Evolutionary conservation across 805 yeast species (phyloP).

Genomic region (Myxozyma nipponensis): DNA sequence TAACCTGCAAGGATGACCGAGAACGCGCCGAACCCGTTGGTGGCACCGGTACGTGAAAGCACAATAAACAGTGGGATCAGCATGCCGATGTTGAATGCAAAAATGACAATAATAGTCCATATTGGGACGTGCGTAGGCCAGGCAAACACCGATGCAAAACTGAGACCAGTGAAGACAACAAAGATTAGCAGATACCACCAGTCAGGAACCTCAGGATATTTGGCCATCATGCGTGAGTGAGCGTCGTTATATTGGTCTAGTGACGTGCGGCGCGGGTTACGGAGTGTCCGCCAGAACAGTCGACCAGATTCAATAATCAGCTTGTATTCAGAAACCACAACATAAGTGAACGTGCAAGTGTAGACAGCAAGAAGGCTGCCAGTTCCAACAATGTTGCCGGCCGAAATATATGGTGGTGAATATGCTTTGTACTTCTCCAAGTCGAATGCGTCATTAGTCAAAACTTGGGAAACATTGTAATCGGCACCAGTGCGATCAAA

Average conservation of each 20-base stretch:
- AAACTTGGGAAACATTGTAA: slow-evolving; percentile 47
- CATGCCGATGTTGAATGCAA: slow-evolving; percentile 51
- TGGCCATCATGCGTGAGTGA: slow-evolving; percentile 48
- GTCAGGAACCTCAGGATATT: slow-evolving; percentile 59
- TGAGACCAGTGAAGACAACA: slow-evolving; percentile 44
- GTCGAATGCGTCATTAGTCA: slow-evolving; percentile 49
- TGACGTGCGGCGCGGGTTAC: slow-evolving; percentile 31
- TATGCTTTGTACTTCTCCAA: slow-evolving; percentile 46
- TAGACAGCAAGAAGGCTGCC: not conserved
- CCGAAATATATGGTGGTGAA: slow-evolving; percentile 65
- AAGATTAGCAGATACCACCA: slow-evolving; percentile 56
- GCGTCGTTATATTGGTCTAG: slow-evolving; percentile 36
- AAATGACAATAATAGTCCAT: slow-evolving; percentile 59
- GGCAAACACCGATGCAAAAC: slow-evolving; percentile 46
- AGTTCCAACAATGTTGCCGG: slow-evolving; percentile 39
- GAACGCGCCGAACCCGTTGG: slow-evolving; percentile 58
- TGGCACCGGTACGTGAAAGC: slow-evolving; percentile 58
- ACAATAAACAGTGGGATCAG: slow-evolving; percentile 61
- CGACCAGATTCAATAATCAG: not conserved
- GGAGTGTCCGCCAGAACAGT: slow-evolving; percentile 6
- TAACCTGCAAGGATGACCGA: slow-evolving; percentile 64
- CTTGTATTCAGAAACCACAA: not conserved
- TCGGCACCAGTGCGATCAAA: slow-evolving; percentile 51
- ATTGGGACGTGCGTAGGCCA: slow-evolving; percentile 53
- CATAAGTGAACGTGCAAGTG: not conserved